Evolutionary conservation across 306 rosid genomes (phyloP).

Genomic region (Benincasa hispida): DNA sequence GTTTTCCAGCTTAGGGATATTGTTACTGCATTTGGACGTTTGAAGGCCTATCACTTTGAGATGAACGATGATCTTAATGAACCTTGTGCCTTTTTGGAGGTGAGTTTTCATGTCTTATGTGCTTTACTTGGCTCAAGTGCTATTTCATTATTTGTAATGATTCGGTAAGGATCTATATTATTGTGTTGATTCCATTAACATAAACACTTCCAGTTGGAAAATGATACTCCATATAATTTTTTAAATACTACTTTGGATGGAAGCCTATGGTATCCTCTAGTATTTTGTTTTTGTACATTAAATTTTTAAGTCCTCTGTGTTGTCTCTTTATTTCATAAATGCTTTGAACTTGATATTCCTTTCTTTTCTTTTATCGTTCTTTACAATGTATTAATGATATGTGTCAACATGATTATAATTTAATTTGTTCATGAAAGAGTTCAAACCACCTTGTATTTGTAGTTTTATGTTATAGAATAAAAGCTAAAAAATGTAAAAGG

Average conservation of each 20-base stretch:
- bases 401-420: not conserved
- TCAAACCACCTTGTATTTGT: not conserved
- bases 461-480: not conserved
- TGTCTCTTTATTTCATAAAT: not conserved
- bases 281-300: not conserved
- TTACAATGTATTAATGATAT: not conserved
- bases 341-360: not conserved
- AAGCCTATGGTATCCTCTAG: not conserved
- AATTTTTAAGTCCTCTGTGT: not conserved
- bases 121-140: not conserved
- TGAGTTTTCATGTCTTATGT: slow-evolving; percentile 13
- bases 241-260: not conserved
- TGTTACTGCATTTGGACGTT: slow-evolving; percentile 68
- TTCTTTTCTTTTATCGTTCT: not conserved
- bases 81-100: slow-evolving; percentile 81
- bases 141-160: not conserved
- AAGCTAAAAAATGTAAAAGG: not conserved
- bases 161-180: not conserved
- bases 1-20: slow-evolving; percentile 62
- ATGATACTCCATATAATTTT: not conserved
- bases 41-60: slow-evolving; percentile 80
- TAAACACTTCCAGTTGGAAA: not conserved
- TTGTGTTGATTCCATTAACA: not conserved
- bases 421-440: not conserved
- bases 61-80: slow-evolving; percentile 22